These are phyloP conservation scores for Lophiostoma macrostomum DNA, from an alignment of 495 filamentous ascomycete genomes.

Conservation along the genomic window DNA sequence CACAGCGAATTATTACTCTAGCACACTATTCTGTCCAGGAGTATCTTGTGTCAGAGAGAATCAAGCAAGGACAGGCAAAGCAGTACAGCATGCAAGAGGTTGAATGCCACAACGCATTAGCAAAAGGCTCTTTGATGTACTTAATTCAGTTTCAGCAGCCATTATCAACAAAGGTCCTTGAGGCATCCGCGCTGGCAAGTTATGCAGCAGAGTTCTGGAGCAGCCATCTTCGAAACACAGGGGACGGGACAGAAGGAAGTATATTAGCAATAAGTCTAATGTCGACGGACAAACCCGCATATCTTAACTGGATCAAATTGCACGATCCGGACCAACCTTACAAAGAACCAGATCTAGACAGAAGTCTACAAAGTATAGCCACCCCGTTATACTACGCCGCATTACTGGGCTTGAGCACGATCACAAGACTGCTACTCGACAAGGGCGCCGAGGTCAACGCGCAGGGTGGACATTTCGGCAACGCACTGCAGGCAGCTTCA, in stretches of 20 bases:
- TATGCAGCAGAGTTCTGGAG: conserved; percentile 31
- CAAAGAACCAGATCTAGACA: conserved; percentile 3
- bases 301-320: conserved; percentile 24
- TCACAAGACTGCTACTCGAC: conserved; percentile 20
- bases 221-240: conserved; percentile 8
- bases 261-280: conserved; percentile 9
- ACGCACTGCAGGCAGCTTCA: conserved; percentile 25
- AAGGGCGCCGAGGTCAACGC: conserved; percentile 7
- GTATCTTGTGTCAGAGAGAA: conserved; percentile 37
- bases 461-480: conserved; percentile 16
- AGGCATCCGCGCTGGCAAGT: conserved; percentile 26
- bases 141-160: conserved; percentile 33
- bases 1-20: conserved; percentile 13
- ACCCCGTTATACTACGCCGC: conserved; percentile 34
- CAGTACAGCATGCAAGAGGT: conserved; percentile 15
- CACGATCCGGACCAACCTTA: conserved; percentile 23
- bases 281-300: conserved; percentile 5
- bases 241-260: not conserved
- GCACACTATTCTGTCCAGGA: conserved; percentile 47
- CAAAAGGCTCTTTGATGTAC: conserved; percentile 39
- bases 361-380: conserved; percentile 2
- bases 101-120: conserved; percentile 35
- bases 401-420: conserved; percentile 6
- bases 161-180: conserved; percentile 13
- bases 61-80: not conserved